Evolutionary conservation across 257 asterid species (phyloP).

Genomic region (Penstemon newberryi): DNA sequence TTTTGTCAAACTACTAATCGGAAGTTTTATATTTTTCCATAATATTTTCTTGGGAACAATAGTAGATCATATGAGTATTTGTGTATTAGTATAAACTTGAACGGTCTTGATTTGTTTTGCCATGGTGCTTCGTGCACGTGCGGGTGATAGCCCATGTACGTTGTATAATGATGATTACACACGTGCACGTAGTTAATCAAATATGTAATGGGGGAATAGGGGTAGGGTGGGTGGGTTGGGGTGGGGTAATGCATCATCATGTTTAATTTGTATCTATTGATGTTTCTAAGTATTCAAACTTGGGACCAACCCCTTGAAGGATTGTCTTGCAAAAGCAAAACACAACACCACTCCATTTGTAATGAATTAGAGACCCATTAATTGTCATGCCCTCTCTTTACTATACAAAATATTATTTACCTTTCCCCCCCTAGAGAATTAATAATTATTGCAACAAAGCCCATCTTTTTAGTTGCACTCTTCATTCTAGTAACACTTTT

Average conservation of each 20-base stretch:
- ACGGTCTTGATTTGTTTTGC: constrained; percentile 3
- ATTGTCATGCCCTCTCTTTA: not conserved
- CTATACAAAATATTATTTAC: not conserved
- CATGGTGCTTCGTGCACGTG: constrained; percentile 24
- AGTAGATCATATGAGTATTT: too few relatives aligned
- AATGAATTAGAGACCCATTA: constrained; percentile 14
- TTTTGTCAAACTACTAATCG: too few relatives aligned
- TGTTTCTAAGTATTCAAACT: constrained; percentile 12
- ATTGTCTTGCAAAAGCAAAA: constrained; percentile 49
- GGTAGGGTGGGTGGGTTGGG: not conserved
- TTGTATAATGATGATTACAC: constrained; percentile 29
- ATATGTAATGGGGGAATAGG: not conserved
- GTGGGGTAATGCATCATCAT: constrained; percentile 6
- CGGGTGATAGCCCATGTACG: constrained; percentile 11
- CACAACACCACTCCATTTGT: constrained; percentile 30
- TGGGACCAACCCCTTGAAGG: constrained; percentile 36
- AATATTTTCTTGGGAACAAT: not conserved
- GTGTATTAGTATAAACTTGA: not conserved
- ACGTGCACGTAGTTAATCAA: constrained; percentile 47
- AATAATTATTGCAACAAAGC: not conserved
- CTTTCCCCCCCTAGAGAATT: not conserved
- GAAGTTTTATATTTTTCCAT: not conserved
- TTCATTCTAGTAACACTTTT: not conserved
- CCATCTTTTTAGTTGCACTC: constrained; percentile 8
- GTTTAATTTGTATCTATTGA: constrained; percentile 11